Evolutionary conservation across 805 yeast species (phyloP).

Genomic region (Yarrowia sp.): DNA sequence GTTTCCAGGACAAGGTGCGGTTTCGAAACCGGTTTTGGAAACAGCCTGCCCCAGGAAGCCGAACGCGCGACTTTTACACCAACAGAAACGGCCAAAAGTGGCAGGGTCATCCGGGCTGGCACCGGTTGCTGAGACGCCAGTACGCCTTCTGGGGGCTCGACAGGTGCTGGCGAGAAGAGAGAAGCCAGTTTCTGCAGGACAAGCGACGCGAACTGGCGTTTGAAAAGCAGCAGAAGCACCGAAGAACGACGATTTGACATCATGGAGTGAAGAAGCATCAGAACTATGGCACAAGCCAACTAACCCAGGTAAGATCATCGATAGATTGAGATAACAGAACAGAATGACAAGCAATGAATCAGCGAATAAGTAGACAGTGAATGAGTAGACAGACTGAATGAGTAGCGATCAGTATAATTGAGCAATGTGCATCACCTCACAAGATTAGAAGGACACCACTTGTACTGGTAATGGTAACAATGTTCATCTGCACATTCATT

Average conservation of each 20-base stretch:
- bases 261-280: background rate
- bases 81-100: conserved; percentile 38
- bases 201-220: conserved; percentile 44
- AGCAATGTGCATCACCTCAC: too few species aligned
- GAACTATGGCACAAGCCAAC: background rate
- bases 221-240: conserved; percentile 43
- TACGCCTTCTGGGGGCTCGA: conserved; percentile 43
- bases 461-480: too few species aligned
- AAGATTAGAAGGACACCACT: too few species aligned
- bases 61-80: conserved; percentile 39
- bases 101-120: conserved; percentile 45
- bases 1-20: conserved; percentile 22
- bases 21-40: conserved; percentile 40
- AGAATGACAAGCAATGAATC: too few species aligned
- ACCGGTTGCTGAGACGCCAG: conserved; percentile 44
- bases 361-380: too few species aligned
- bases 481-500: too few species aligned
- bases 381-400: too few species aligned
- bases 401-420: too few species aligned
- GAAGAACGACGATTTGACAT: conserved; percentile 40
- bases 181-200: conserved; percentile 44
- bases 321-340: background rate
- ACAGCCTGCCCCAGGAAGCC: conserved; percentile 43
- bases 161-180: conserved; percentile 44
- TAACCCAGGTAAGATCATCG: conserved; percentile 24